Conservation (phyloP, 257 asterid species). For the Plantago ovata region DNA sequence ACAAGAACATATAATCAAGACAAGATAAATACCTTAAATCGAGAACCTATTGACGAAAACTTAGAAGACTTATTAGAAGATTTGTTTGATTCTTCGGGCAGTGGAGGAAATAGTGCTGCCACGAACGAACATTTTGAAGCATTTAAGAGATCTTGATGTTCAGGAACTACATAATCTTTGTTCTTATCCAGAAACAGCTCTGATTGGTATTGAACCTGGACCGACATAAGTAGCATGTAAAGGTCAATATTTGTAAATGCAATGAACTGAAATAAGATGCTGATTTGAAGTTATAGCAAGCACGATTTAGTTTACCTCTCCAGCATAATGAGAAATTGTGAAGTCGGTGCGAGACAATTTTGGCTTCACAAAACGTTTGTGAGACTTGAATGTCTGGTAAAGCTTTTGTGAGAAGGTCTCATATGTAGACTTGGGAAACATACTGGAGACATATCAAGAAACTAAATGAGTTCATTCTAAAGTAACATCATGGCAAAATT, state of each 20-base stretch:
- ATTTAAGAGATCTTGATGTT: slow-evolving; percentile 83
- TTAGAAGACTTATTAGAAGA: slow-evolving; percentile 85
- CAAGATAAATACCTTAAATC: slow-evolving; percentile 64
- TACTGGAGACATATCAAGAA: slow-evolving; percentile 50
- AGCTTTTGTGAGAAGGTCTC: slow-evolving; percentile 95
- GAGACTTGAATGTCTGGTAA: slow-evolving; percentile 81
- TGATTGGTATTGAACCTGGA: slow-evolving; percentile 87
- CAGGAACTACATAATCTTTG: slow-evolving; percentile 95
- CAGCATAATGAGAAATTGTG: slow-evolving; percentile 92
- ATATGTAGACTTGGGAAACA: slow-evolving; percentile 98
- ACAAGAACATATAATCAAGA: slow-evolving; percentile 11
- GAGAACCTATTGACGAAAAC: slow-evolving; percentile 95
- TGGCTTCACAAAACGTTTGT: slow-evolving; percentile 93
- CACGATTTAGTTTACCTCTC: slow-evolving; percentile 68
- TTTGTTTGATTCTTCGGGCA: slow-evolving; percentile 71
- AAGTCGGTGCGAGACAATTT: slow-evolving; percentile 92
- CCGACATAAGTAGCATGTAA: slow-evolving; percentile 22
- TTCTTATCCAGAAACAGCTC: slow-evolving; percentile 95
- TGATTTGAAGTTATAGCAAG: slow-evolving; percentile 8
- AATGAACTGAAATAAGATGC: slow-evolving; percentile 3
- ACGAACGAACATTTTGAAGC: slow-evolving; percentile 85
- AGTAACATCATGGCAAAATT: slow-evolving; percentile 6
- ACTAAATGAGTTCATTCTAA: slow-evolving; percentile 19
- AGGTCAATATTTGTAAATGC: slow-evolving; percentile 13
- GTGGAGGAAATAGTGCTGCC: slow-evolving; percentile 81